Evolutionary conservation across 2,329 filamentous ascomycete species (phyloP), one percentile per base, ranked within the genome.

Genomic region (Sodiomyces alkalinus): DNA sequence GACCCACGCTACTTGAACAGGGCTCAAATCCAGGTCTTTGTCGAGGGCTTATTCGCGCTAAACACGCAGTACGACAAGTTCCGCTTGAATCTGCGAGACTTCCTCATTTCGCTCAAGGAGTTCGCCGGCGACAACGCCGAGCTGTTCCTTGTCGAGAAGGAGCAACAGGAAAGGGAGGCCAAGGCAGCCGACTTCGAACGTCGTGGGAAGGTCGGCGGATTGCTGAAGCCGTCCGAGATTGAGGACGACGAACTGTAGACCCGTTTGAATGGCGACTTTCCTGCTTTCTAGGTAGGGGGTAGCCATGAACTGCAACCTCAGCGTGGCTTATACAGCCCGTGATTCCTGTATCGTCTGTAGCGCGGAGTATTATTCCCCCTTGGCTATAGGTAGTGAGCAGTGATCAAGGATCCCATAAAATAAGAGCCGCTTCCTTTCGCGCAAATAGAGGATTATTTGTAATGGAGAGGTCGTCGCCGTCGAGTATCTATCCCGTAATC

Each of bases 201-300:
- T 41, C 75, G 82, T 37, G 81, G 87, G 59, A 96, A 93, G 65
- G 83, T 98, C 31, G 86, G 90, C 41, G 90, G 92, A 46, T 65
- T 98, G 36, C 64, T 98, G 46, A 96, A 98, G 64, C 92, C 90
- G 27, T 90, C 85, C n/a, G 90, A 98, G 52, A 71, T 98, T 48
- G 87, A 85, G 40, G 81, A 87, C 43, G 81, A 87, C 46, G 80
- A 86, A 56, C 66, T 86, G 55, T 94, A n/a, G n/a, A n/a, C n/a
- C n/a, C n/a, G n/a, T n/a, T n/a, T n/a, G n/a, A n/a, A n/a, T n/a
- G n/a, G n/a, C n/a, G n/a, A n/a, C n/a, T n/a, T n/a, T n/a, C n/a
- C n/a, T n/a, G n/a, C n/a, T n/a, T n/a, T n/a, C n/a, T n/a, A n/a
- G n/a, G n/a, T n/a, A n/a, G n/a, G n/a, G n/a, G n/a, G n/a, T n/a